These are phyloP conservation scores for Knoxia roxburghii DNA, from an alignment of 257 asterid species.

Conservation along the genomic window DNA sequence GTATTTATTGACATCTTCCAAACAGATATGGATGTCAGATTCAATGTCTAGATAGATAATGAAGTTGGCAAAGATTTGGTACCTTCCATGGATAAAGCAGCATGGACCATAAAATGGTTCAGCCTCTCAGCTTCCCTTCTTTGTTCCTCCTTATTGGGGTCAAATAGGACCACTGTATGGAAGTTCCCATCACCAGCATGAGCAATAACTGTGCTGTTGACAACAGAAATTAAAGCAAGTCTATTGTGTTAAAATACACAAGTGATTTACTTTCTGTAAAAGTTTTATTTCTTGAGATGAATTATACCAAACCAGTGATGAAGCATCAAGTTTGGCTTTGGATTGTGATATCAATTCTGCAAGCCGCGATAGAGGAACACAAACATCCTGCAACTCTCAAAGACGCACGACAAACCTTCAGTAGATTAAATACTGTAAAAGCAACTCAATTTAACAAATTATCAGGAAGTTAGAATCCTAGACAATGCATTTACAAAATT, in stretches of 20 bases:
- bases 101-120: slow-evolving; percentile 82
- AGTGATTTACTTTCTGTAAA: neutral
- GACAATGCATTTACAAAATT: too few relatives aligned
- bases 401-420: neutral
- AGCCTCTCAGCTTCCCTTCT: slow-evolving; percentile 83
- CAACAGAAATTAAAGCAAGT: neutral
- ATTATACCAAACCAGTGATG: slow-evolving; percentile 67
- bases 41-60: neutral
- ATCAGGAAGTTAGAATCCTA: neutral
- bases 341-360: slow-evolving; percentile 81
- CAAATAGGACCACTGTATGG: slow-evolving; percentile 73
- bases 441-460: neutral
- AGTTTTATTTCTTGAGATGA: slow-evolving; percentile 5
- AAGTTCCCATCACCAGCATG: slow-evolving; percentile 99
- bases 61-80: slow-evolving; percentile 7
- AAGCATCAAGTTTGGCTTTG: slow-evolving; percentile 70
- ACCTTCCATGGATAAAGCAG: slow-evolving; percentile 95
- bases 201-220: slow-evolving; percentile 82
- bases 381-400: slow-evolving; percentile 59
- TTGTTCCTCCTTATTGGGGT: slow-evolving; percentile 60
- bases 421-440: neutral
- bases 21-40: neutral
- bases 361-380: slow-evolving; percentile 84
- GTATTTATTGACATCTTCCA: neutral
- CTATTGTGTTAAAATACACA: neutral